phyloP scores from a whole-genome alignment of 352 stramenopile species.

The Saprolegnia parasitica region DNA sequence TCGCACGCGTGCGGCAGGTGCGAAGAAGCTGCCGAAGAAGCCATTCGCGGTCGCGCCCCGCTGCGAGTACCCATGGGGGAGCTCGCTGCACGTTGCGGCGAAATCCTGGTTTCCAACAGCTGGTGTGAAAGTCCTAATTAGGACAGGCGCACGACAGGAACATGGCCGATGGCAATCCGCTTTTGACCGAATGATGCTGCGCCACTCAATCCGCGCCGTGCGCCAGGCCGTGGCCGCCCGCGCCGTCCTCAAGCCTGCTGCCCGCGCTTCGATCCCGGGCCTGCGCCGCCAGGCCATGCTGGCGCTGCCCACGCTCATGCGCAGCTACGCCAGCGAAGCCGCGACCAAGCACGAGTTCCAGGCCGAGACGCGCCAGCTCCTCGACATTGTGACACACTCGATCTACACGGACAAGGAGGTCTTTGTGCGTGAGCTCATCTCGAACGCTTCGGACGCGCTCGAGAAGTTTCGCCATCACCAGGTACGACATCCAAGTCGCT shows the following conservation, averaged over 20 bases:
- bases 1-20: too few species aligned
- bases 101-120: too few species aligned
- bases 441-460: conserved; percentile 97
- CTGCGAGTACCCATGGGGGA: too few species aligned
- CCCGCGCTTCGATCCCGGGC: too few species aligned
- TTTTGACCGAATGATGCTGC: not conserved
- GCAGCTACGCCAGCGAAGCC: not conserved
- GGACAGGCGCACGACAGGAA: not conserved
- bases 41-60: too few species aligned
- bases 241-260: not conserved
- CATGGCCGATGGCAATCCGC: not conserved
- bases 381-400: conserved; percentile 98
- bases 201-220: not conserved
- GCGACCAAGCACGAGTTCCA: conserved; percentile 82
- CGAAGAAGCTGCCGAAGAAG: too few species aligned
- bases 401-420: conserved; percentile 99
- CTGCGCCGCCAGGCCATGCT: not conserved
- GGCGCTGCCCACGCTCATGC: not conserved
- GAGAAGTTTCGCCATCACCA: conserved; percentile 98
- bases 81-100: too few species aligned
- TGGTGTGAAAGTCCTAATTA: too few species aligned
- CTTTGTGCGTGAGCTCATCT: conserved; percentile 98
- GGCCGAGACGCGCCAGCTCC: conserved; percentile 91
- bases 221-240: not conserved
- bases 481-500: conserved; percentile 30